Evolutionary conservation across 2,329 filamentous ascomycete genomes (phyloP), one percentile per base, ranked within the genome.

Genomic region (Cordyceps militaris): DNA sequence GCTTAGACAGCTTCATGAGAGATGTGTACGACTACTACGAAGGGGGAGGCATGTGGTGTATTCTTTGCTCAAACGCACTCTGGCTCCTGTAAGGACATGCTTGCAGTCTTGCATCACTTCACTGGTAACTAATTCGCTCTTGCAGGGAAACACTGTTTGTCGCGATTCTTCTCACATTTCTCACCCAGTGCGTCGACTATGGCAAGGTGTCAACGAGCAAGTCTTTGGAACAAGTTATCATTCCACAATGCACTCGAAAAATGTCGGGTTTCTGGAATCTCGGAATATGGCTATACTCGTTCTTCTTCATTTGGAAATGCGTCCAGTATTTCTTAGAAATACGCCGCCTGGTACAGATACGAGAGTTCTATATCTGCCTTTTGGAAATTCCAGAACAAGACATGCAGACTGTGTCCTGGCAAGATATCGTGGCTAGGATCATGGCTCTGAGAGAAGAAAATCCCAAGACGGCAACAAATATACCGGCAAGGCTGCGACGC

Each of bases 331-430:
- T 89, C 46, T 74, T 89, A 44, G 89, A 93, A 65, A 78, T 91
- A 26, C 84, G 87, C 30, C 83, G 89, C 16, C 77, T 97, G 26
- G 75, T 82, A 58, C 80, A 89, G 51, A 86, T 96, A 73, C 89
- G 91, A 62, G 87, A 94, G 69, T 97, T 96, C 70, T 97, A 90
- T 68, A 78, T 85, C 28, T 79, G 95, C 66, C 80, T 96, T 4
- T 82, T 97, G 10, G 87, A 89, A 40, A 91, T 97, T 44, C 88
- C 89, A 0, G 81, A 84, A 59, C 80, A 87, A 58, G 92, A 97
- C 65, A 94, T 97, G 74, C 92, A 97, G 70, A 95, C 91, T 0
- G 88, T 96, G 52, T 93, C 92, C 6, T 97, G 92, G 92, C 90
- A 96, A 67, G 88, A 94, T 62, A 82, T 96, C 26, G 91, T 97